phyloP scores from a whole-genome alignment of 2,329 filamentous ascomycete genomes.

The Alternaria sp. region DNA sequence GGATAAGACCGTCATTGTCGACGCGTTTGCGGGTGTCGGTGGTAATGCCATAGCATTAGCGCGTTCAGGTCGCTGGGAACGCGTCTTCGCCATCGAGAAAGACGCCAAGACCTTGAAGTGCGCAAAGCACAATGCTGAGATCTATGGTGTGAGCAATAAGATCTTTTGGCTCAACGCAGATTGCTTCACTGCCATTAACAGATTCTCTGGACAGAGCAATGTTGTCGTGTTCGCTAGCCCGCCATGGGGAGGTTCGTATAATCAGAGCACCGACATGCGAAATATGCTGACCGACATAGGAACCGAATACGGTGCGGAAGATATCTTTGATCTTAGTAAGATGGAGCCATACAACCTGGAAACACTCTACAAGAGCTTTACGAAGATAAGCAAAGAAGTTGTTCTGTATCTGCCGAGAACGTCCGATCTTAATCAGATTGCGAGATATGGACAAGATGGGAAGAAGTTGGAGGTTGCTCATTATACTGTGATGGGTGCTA shows the following conservation, averaged over 20 bases:
- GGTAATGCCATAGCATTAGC: conserved; percentile 97
- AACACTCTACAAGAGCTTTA: conserved; percentile 53
- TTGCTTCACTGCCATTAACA: conserved; percentile 77
- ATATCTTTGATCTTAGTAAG: conserved; percentile 81
- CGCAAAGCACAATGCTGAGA: conserved; percentile 87
- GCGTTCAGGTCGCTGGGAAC: conserved; percentile 77
- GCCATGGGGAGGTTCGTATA: conserved; percentile 74
- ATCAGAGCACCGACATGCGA: not conserved
- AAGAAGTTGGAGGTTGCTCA: conserved; percentile 62
- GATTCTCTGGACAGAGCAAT: conserved; percentile 60
- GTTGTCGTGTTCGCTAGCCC: conserved; percentile 75
- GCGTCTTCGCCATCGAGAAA: conserved; percentile 88
- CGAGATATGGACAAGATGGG: conserved; percentile 42
- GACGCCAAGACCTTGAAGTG: conserved; percentile 83
- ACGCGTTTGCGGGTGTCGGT: conserved; percentile 90
- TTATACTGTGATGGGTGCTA: conserved; percentile 90
- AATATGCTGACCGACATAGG: conserved; percentile 52
- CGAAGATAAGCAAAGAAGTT: conserved; percentile 58
- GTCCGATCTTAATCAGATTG: conserved; percentile 52
- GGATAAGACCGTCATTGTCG: conserved; percentile 75
- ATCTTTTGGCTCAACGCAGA: conserved; percentile 91
- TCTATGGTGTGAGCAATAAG: conserved; percentile 80
- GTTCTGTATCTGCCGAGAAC: conserved; percentile 83
- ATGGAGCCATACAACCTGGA: conserved; percentile 87
- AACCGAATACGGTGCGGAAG: conserved; percentile 68